These are phyloP conservation scores for Piloderma croceum DNA, from an alignment of 768 basidiomycete species.

Conservation along the genomic window DNA sequence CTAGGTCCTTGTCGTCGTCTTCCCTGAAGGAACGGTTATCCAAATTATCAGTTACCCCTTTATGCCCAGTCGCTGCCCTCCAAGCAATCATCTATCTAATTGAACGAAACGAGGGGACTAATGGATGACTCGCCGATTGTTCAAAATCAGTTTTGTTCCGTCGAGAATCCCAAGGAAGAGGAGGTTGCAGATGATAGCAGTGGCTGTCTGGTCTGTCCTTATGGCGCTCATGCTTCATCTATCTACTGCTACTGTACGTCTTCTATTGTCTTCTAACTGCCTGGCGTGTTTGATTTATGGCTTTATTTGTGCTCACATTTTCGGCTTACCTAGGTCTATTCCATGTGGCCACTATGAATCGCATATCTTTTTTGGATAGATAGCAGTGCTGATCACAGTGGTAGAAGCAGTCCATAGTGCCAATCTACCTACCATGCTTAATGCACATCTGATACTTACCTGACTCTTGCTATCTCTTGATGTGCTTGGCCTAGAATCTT, in stretches of 20 bases:
- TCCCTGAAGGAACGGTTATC: conserved; percentile 54
- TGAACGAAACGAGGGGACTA: too few species aligned
- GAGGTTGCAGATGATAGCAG: conserved; percentile 82
- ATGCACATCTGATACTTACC: too few species aligned
- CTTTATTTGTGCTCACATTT: conserved; percentile 83
- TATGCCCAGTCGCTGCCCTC: conserved; percentile 56
- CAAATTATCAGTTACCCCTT: conserved; percentile 51
- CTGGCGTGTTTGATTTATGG: conserved; percentile 1
- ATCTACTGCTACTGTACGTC: conserved; percentile 80
- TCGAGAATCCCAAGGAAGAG: conserved; percentile 81
- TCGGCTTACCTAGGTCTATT: conserved; percentile 67
- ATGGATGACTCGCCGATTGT: too few species aligned
- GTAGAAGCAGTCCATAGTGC: conserved; percentile 70
- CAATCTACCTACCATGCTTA: too few species aligned
- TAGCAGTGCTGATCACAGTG: conserved; percentile 64
- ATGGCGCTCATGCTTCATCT: conserved; percentile 62
- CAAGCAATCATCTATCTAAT: conserved; percentile 74
- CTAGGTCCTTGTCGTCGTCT: conserved; percentile 25
- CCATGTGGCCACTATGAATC: too few species aligned
- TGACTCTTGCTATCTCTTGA: too few species aligned
- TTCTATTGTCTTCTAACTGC: neutral
- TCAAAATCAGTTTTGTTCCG: conserved; percentile 82
- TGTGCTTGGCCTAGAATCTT: too few species aligned
- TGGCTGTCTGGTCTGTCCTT: conserved; percentile 83
- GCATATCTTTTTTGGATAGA: conserved; percentile 71